Conservation (phyloP, 768 basidiomycete genomes). For the Phaeotremella skinneri region DNA sequence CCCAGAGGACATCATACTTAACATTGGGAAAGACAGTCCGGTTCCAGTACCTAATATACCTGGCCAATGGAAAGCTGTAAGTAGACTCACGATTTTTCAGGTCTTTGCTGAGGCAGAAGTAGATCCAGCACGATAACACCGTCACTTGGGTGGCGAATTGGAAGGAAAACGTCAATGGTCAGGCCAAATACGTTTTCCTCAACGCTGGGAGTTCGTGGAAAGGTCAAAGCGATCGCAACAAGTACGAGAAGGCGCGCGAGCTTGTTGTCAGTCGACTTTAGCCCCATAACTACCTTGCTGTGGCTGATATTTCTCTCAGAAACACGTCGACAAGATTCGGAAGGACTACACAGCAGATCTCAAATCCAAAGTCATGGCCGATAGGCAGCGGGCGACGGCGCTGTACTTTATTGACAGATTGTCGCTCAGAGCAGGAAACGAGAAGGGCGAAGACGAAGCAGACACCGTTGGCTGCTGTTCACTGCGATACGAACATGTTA, state of each 20-base stretch:
- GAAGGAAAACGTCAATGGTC: conserved; percentile 96
- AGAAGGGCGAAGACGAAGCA: conserved; percentile 98
- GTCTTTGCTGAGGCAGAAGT: neutral
- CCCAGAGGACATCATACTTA: conserved; percentile 94
- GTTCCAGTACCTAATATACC: conserved; percentile 86
- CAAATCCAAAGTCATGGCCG: conserved; percentile 86
- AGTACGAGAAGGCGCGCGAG: conserved; percentile 97
- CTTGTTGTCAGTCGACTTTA: conserved; percentile 67
- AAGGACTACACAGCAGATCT: conserved; percentile 80
- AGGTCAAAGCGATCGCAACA: conserved; percentile 94
- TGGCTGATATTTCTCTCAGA: conserved; percentile 56
- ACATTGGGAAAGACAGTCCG: conserved; percentile 74
- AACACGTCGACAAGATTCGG: conserved; percentile 85
- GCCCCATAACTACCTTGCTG: neutral
- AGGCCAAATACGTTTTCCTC: conserved; percentile 95
- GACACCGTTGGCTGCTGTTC: conserved; percentile 99
- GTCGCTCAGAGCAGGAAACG: conserved; percentile 97
- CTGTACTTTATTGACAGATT: conserved; percentile 98
- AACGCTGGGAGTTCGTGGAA: conserved; percentile 97
- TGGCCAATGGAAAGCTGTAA: conserved; percentile 82
- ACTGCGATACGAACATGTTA: conserved; percentile 92
- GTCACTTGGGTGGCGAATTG: conserved; percentile 99
- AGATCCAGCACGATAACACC: conserved; percentile 74
- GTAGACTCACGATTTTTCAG: conserved; percentile 25
- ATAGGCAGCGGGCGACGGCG: conserved; percentile 94